Percentiles rank a stretch among this genome's conserved stretches.
phyloP scores from a whole-genome alignment of 129 eudicot species.

The Artemisia argyi region DNA sequence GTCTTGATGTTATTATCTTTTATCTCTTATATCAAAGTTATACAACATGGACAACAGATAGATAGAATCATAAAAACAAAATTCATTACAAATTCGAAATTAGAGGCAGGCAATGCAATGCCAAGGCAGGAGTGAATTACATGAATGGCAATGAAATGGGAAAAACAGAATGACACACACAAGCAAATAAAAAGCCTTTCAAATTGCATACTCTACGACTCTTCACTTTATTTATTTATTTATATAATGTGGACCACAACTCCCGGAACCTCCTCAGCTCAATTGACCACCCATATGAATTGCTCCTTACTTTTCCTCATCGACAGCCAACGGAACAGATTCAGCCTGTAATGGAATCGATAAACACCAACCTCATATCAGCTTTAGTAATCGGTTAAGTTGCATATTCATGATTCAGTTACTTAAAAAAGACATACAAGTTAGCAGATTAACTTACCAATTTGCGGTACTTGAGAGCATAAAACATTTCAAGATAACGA shows the following conservation, averaged over 20 bases:
- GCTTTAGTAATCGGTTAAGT: too few species aligned
- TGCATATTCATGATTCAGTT: background rate
- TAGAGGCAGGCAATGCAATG: slow-evolving; percentile 4
- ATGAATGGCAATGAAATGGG: background rate
- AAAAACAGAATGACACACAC: slow-evolving; percentile 3
- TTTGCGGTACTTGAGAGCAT: slow-evolving; percentile 43
- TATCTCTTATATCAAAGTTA: background rate
- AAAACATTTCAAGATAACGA: slow-evolving; percentile 51
- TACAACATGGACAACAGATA: background rate
- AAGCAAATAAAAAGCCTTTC: slow-evolving; percentile 28
- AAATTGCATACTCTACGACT: slow-evolving; percentile 26
- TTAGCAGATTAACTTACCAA: slow-evolving; percentile 16
- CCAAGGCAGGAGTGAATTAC: too few species aligned
- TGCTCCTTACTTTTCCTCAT: too few species aligned
- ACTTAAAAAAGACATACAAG: background rate
- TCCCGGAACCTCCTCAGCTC: background rate
- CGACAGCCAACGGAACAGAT: too few species aligned
- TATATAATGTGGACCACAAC: background rate
- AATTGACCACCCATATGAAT: too few species aligned
- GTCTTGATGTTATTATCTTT: too few species aligned
- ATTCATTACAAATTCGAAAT: too few species aligned
- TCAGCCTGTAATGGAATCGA: slow-evolving; percentile 52
- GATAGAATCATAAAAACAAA: too few species aligned
- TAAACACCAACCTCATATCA: background rate
- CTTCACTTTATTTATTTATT: slow-evolving; percentile 24